Evolutionary conservation across 768 basidiomycete species (phyloP).

Genomic region (Kwoniella sp.): DNA sequence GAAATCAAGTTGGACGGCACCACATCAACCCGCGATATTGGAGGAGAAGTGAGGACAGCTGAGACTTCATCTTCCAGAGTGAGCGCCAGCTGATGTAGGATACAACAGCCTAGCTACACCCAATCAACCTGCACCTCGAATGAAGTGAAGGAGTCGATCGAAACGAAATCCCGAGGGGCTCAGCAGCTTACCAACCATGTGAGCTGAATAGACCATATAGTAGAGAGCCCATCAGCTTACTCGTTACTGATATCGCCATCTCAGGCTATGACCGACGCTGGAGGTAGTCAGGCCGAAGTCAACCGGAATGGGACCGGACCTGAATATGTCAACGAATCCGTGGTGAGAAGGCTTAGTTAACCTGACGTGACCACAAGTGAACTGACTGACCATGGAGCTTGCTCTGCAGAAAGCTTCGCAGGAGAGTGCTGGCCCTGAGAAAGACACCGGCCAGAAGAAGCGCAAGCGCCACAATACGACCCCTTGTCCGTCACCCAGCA

Average conservation of each 20-base stretch:
- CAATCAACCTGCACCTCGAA: background rate
- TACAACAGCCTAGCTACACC: background rate
- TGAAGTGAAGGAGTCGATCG: background rate
- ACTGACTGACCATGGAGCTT: too few species aligned
- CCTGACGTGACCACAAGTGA: too few species aligned
- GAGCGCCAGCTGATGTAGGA: too few species aligned
- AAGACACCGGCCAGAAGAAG: background rate
- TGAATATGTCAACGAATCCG: too few species aligned
- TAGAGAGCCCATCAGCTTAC: background rate
- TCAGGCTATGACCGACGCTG: background rate
- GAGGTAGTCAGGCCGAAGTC: background rate
- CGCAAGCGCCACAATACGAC: background rate
- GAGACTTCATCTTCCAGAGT: too few species aligned
- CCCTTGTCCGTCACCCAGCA: constrained; percentile 11
- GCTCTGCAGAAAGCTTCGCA: background rate
- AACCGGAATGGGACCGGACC: background rate
- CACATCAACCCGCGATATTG: too few species aligned
- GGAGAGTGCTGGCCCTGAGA: background rate
- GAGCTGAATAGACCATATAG: too few species aligned
- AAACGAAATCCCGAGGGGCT: background rate
- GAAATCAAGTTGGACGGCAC: too few species aligned
- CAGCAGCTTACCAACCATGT: background rate
- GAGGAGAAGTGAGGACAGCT: too few species aligned
- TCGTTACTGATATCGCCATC: too few species aligned
- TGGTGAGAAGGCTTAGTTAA: too few species aligned